These are phyloP conservation scores for Fomitopsis schrenkii DNA, from an alignment of 1,284 basidiomycete genomes.

Conservation along the genomic window DNA sequence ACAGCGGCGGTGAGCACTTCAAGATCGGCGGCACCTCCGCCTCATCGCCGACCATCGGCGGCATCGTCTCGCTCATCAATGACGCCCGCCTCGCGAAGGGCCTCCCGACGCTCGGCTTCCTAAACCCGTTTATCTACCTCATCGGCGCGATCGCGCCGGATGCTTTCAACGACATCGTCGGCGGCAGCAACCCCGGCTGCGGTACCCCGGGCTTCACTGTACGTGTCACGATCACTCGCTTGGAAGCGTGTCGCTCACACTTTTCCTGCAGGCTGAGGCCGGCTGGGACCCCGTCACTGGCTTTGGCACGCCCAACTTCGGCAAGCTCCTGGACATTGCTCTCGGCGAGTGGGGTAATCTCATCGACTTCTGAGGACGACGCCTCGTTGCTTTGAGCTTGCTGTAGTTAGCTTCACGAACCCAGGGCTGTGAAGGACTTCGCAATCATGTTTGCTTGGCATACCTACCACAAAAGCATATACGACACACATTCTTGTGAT, in stretches of 20 bases:
- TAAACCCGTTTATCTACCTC: conserved; percentile 45
- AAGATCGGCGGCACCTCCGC: conserved; percentile 50
- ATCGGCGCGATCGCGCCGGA: conserved; percentile 18
- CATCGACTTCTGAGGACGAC: background rate
- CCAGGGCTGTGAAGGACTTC: background rate
- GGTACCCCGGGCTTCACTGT: conserved; percentile 28
- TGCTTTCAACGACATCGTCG: conserved; percentile 43
- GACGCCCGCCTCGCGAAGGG: conserved; percentile 44
- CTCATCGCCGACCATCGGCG: conserved; percentile 45
- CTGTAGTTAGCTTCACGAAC: background rate
- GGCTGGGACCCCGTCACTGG: conserved; percentile 39
- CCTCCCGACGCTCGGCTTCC: conserved; percentile 40
- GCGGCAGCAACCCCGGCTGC: conserved; percentile 27
- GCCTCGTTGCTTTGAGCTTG: background rate
- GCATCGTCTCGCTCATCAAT: conserved; percentile 52
- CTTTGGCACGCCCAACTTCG: conserved; percentile 31
- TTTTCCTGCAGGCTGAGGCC: conserved; percentile 11
- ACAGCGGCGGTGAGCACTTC: conserved; percentile 19
- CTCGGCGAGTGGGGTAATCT: background rate
- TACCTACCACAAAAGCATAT: no score
- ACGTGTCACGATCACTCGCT: conserved; percentile 1
- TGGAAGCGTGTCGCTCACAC: background rate
- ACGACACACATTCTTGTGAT: no score
- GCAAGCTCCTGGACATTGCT: conserved; percentile 18
- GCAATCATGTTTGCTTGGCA: no score